Evolutionary conservation across 225 moss, liverwort and hornwort genomes (phyloP).

Genomic region (Takakia lepidozioides): DNA sequence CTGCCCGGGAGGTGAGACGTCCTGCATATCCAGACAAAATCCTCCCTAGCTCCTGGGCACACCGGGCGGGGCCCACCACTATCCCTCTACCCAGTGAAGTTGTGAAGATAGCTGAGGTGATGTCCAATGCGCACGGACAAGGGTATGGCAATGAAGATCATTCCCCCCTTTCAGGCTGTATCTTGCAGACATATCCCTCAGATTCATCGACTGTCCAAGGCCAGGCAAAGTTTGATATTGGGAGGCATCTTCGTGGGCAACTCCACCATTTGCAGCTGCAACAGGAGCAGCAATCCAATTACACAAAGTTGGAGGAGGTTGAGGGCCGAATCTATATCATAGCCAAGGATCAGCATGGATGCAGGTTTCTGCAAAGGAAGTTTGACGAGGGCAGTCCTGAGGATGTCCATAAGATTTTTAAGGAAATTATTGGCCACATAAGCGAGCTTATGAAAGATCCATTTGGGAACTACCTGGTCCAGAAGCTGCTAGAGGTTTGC

Average conservation of each 20-base stretch:
- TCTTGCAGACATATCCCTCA: constrained; percentile 22
- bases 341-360: constrained; percentile 97
- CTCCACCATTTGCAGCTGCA: constrained; percentile 53
- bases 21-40: constrained; percentile 69
- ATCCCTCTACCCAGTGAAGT: constrained; percentile 22
- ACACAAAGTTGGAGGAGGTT: constrained; percentile 91
- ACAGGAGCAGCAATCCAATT: constrained; percentile 85
- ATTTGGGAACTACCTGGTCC: constrained; percentile 92
- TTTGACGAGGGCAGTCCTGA: constrained; percentile 95
- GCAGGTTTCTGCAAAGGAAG: constrained; percentile 96
- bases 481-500: constrained; percentile 92
- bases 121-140: constrained; percentile 22
- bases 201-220: constrained; percentile 48
- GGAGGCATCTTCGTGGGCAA: constrained; percentile 50
- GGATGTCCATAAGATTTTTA: constrained; percentile 90
- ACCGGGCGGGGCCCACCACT: constrained; percentile 25
- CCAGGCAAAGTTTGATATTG: constrained; percentile 59
- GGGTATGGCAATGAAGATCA: constrained; percentile 40
- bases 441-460: constrained; percentile 97
- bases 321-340: constrained; percentile 91
- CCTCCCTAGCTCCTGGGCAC: constrained; percentile 53
- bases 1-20: constrained; percentile 51
- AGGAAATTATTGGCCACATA: constrained; percentile 91
- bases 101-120: constrained; percentile 41
- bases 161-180: constrained; percentile 25